Evolutionary conservation across 2,329 filamentous ascomycete species (phyloP).

Genomic region (Trichoderma breve): DNA sequence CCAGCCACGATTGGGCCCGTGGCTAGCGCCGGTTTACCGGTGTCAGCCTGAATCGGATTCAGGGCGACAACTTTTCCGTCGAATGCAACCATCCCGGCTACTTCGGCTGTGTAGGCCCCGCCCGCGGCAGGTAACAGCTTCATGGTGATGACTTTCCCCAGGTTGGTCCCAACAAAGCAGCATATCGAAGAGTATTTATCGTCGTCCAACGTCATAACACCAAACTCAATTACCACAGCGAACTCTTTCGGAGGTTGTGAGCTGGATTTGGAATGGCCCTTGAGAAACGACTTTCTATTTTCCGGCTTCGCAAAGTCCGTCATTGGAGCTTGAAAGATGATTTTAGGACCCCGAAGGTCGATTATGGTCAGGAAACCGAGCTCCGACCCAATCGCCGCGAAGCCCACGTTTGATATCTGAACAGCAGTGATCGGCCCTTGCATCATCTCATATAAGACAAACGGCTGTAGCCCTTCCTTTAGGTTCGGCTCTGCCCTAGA

Average conservation of each 20-base stretch:
- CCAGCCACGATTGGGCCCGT: constrained; percentile 73
- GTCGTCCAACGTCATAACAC: constrained; percentile 88
- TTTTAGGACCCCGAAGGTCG: constrained; percentile 80
- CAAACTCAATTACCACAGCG: constrained; percentile 82
- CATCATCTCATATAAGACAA: constrained; percentile 77
- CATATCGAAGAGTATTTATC: constrained; percentile 94
- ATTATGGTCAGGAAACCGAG: constrained; percentile 77
- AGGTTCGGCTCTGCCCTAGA: constrained; percentile 68
- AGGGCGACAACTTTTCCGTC: constrained; percentile 73
- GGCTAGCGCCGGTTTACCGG: constrained; percentile 72
- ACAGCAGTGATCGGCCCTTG: constrained; percentile 77
- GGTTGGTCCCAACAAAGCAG: constrained; percentile 85
- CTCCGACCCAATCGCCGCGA: constrained; percentile 83
- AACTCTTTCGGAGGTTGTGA: constrained; percentile 60
- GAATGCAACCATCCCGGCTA: constrained; percentile 65
- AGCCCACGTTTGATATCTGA: constrained; percentile 88
- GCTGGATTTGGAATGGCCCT: constrained; percentile 34
- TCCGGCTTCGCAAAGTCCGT: constrained; percentile 73
- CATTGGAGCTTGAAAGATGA: constrained; percentile 75
- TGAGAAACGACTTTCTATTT: constrained; percentile 71
- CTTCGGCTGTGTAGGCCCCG: constrained; percentile 65
- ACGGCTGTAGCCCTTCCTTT: constrained; percentile 77
- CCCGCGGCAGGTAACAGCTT: constrained; percentile 78
- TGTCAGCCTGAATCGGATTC: constrained; percentile 74
- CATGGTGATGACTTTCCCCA: constrained; percentile 82